Conservation (phyloP, 2,329 filamentous ascomycete species). For the Aspergillus sp. region DNA sequence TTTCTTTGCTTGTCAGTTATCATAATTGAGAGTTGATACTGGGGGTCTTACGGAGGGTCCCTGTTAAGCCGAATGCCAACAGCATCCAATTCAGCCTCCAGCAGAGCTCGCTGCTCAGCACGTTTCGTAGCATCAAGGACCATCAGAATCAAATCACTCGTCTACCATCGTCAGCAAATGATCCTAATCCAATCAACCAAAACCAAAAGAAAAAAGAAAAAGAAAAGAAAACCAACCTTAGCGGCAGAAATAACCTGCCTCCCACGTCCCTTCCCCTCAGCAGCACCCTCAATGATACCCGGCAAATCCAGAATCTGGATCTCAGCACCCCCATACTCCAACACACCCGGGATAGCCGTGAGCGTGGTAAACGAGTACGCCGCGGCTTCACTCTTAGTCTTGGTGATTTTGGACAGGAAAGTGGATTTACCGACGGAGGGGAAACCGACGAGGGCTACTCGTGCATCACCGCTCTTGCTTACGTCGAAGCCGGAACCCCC, state of each 20-base stretch:
- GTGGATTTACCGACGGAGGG: slow-evolving; percentile 98
- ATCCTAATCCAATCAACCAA: neutral
- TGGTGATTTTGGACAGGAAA: slow-evolving; percentile 97
- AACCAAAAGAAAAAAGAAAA: too few species aligned
- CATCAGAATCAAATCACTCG: slow-evolving; percentile 95
- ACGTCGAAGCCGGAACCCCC: slow-evolving; percentile 82
- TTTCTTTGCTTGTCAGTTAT: slow-evolving; percentile 51
- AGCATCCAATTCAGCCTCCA: slow-evolving; percentile 89
- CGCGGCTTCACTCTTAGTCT: slow-evolving; percentile 92
- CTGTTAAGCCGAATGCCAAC: slow-evolving; percentile 91
- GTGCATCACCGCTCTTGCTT: slow-evolving; percentile 90
- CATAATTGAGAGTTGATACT: too few species aligned
- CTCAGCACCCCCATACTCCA: slow-evolving; percentile 96
- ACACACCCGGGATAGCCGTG: slow-evolving; percentile 91
- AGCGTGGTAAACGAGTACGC: slow-evolving; percentile 96
- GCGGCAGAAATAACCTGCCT: slow-evolving; percentile 95
- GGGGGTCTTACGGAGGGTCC: slow-evolving; percentile 65
- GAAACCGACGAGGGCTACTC: slow-evolving; percentile 96
- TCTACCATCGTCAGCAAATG: slow-evolving; percentile 39
- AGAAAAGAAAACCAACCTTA: slow-evolving; percentile 49
- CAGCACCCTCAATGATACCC: slow-evolving; percentile 94
- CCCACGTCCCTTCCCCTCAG: slow-evolving; percentile 91
- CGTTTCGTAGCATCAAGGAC: slow-evolving; percentile 93
- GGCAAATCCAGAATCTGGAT: slow-evolving; percentile 97
- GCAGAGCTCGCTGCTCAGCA: slow-evolving; percentile 79